Base-by-base conservation (phyloP, 805 yeast species). In the Zygosaccharomyces bailii region DNA sequence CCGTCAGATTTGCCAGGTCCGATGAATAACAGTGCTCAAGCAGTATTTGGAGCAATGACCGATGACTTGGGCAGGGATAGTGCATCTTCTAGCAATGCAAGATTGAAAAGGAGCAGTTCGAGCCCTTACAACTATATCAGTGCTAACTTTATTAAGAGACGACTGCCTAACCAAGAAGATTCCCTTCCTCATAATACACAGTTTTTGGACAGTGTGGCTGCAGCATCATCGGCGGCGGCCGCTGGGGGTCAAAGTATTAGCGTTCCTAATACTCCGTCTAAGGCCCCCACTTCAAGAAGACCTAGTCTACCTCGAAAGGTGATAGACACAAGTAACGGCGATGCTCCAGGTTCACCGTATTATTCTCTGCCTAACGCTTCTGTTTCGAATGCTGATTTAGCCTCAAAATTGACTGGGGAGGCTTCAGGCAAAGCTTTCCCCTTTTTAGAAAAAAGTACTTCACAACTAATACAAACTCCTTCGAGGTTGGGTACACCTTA, bases 51-150 rank as follows among this genome's bases (percentile, higher is more conserved):
- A 14, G 11, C 42, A 4, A 29, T 39, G 13, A 30, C 42, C 17
- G 27, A 29, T 14, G 35, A 30, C 10, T 5, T 30, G 9, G 20
- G 33, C 13, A 39, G 30, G 25, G 42, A 14, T 37, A 29, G 16
- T 17, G 30, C 39, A 24, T 30, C 44, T 17, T 24, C 39, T 29
- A 19, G 43, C 23, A 33, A 34, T 30, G 31, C 43, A 14, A 56
- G 60, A 13, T 58, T 49, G 39, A 60, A 60, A 45, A 54, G 64
- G 42, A 61, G 56, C 19, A 46, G 49, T 30, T 58, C 61, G 1
- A 47, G 49, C 29, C 49, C 63, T 10, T 49, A 49, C 42, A 49
- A 48, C 31, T 48, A 45, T 38, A 39, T 36, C 24, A 49, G 52
- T 31, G 32, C 48, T 7, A 43, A 43, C 5, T 32, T 41, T 35